These are phyloP conservation scores for Clarkia xantiana DNA, from an alignment of 345 rosid species.

Conservation along the genomic window DNA sequence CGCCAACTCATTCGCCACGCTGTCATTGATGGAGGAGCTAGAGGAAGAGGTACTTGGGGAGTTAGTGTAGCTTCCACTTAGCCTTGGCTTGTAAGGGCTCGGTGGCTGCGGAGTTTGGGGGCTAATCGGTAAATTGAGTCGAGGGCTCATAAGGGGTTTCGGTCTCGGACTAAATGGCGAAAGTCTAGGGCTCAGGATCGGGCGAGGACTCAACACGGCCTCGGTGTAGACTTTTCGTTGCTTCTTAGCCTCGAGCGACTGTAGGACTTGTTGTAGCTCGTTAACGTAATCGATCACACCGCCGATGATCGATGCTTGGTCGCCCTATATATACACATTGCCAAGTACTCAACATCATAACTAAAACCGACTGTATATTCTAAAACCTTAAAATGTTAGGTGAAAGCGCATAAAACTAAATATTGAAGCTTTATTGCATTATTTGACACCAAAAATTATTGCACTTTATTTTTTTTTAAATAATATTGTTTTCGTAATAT, in stretches of 20 bases:
- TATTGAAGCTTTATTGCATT: too few relatives aligned
- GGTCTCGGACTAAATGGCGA: slow-evolving; percentile 26
- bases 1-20: slow-evolving; percentile 39
- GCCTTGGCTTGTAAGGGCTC: slow-evolving; percentile 12
- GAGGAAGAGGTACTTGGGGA: slow-evolving; percentile 55
- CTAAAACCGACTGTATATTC: too few relatives aligned
- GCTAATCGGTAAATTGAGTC: slow-evolving; percentile 11
- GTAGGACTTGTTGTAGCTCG: slow-evolving; percentile 84
- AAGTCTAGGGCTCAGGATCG: slow-evolving; percentile 53
- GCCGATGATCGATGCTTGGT: slow-evolving; percentile 96
- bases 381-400: too few relatives aligned
- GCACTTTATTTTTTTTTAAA: too few relatives aligned
- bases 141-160: slow-evolving; percentile 30
- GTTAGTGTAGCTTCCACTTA: too few relatives aligned
- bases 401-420: too few relatives aligned
- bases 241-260: slow-evolving; percentile 80
- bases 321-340: slow-evolving; percentile 60
- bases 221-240: slow-evolving; percentile 84
- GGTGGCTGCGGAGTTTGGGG: slow-evolving; percentile 16
- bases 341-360: too few relatives aligned
- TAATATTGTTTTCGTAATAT: too few relatives aligned
- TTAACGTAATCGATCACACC: slow-evolving; percentile 94
- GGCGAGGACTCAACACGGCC: slow-evolving; percentile 64
- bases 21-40: slow-evolving; percentile 21
- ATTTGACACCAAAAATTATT: too few relatives aligned